Evolutionary conservation across 305 asterid species (phyloP), one percentile per base, ranked within the genome.

Genomic region (Coffea humblotiana): DNA sequence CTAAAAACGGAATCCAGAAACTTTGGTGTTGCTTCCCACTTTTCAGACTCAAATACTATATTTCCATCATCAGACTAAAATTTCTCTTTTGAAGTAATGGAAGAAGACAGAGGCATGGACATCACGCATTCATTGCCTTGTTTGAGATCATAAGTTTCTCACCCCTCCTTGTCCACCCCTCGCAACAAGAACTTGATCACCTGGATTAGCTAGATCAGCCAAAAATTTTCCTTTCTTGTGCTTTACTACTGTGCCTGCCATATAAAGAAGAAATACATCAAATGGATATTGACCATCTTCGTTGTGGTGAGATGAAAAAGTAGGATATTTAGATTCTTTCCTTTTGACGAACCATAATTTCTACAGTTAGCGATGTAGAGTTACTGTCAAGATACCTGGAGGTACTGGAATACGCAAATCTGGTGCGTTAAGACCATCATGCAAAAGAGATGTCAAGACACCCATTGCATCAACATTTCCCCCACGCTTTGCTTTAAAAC

Each of bases 131-230:
- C 32, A 32, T 32, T 32, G 32, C 32, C 32, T 1, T 32, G 32
- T 32, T 40, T 40, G 67, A 85, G 40, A 82, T 77, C 49, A 85
- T 64, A 37, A 25, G 58, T 76, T 82, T 72, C 89, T 89, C 84
- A 94, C 99, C 97, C 99, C 99, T 88, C 99, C 99, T 82, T 90
- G 98, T 77, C 99, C 99, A 80, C 98, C 99, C 89, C 96, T 93
- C 72, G 97, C 98, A 81, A 93, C 98, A 76, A 91, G 79, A 73
- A 95, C 92, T 89, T 95, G 96, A 66, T 91, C 97, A 76, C 97
- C 98, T 18, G 89, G 97, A 80, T 83, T 88, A 83, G 97, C 88
- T 82, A 95, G 87, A 88, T 95, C 98, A 79, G 99, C 98, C 85
- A 95, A 79, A 85, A 91, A 86, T 87, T 93, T 93, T 76, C 98